Evolutionary conservation across 208 protist species (phyloP), one percentile per base, ranked within the genome.

Genomic region (Trichomonas gallinae): DNA sequence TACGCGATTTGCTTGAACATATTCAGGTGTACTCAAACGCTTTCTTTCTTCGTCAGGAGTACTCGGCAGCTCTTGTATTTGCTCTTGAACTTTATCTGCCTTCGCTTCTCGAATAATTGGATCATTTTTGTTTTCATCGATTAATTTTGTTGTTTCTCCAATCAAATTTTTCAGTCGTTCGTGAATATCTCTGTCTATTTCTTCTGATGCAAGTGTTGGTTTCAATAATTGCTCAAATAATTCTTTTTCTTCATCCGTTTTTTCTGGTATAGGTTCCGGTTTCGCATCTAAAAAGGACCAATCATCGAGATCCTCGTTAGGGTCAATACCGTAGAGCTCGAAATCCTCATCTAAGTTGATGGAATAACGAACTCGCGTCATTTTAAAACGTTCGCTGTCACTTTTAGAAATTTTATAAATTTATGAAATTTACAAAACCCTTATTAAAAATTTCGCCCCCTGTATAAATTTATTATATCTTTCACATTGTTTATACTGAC

Each of bases 281-380:
- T 93, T 93, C 31, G 40, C 44, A 93, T 93, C 87, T 0, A 93
- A 15, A 93, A 93, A 93, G 21, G 87, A 93, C 87, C 87, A 93
- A 93, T 93, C 87, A 21, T 93, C 44, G 8, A 93, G 44, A 58
- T 93, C 44, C 31, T 93, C 87, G 26, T 93, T 93, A 0, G 87
- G 87, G 31, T 93, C 87, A 38, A 93, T 93, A 4, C 87, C 87
- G 15, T 58, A 93, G 13, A 93, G 8, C 44, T 93, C 87, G 45
- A 48, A 93, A 26, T 93, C 87, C 46, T 93, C 87, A 17, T 93
- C 34, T 51, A 93, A 93, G 44, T 93, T 93, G 26, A 93, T 93
- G 42, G 87, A 93, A 38, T 42, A 85, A 17, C 81, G 81, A 42
- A 40, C 81, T 13, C 34, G 11, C 21, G 58, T n/a, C 58, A 72